phyloP scores from a whole-genome alignment of 257 asterid species.

The Solanum chmielewskii region DNA sequence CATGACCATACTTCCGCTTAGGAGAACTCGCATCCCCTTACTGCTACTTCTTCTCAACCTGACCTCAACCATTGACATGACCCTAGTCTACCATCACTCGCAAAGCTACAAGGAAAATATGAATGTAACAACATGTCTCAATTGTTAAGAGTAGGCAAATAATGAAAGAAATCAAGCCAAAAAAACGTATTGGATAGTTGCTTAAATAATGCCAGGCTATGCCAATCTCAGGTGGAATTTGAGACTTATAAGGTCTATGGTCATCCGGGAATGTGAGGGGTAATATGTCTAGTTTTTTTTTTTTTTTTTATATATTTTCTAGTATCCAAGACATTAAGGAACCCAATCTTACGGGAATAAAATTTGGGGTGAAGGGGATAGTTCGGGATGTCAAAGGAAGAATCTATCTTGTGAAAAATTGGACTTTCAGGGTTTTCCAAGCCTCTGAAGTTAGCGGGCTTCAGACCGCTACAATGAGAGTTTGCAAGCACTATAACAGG shows the following conservation, averaged over 20 bases:
- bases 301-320: too few relatives aligned
- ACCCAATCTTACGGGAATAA: too few relatives aligned
- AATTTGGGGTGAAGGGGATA: not conserved
- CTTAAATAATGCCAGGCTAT: too few relatives aligned
- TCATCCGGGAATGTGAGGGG: too few relatives aligned
- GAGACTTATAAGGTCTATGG: too few relatives aligned
- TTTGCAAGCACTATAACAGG: not conserved
- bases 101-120: not conserved
- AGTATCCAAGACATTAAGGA: not conserved
- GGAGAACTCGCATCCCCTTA: not conserved
- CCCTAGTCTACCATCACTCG: too few relatives aligned
- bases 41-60: not conserved
- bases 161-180: not conserved
- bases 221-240: too few relatives aligned
- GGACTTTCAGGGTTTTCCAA: too few relatives aligned
- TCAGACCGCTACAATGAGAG: not conserved
- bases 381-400: not conserved
- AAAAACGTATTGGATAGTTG: too few relatives aligned
- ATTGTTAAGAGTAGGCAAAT: not conserved
- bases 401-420: not conserved
- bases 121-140: not conserved
- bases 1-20: not conserved
- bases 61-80: too few relatives aligned
- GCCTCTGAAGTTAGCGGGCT: not conserved
- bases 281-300: not conserved